Evolutionary conservation across 306 rosid genomes (phyloP), one percentile per base, ranked within the genome.

Genomic region (Malus sylvestris): DNA sequence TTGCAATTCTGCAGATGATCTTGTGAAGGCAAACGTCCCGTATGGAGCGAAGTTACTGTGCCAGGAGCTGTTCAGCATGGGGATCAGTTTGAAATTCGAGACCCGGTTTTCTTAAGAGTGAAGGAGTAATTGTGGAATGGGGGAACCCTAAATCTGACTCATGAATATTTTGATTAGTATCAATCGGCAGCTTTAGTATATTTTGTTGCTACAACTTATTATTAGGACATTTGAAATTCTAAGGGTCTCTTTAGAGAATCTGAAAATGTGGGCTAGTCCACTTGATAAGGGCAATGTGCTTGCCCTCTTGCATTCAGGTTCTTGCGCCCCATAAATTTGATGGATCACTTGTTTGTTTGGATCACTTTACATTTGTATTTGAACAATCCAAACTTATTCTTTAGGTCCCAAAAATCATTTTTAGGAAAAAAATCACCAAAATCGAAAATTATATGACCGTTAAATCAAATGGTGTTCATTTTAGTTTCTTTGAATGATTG

Each of bases 1-100:
- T 53, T 96, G 99, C 66, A 83, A 87, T 40, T 88, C 99, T 3
- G 90, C 76, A 0, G 99, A 96, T 27, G 93, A 92, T 72, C 91
- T 96, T 4, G 90, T 91, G 6, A 83, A 80, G 81, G 98, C 88
- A 44, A 81, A 77, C 74, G 96, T 96, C 32, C 99, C 99, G 0
- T 93, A 92, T 73, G 99, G 99, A 57, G 98, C 98, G 15, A 96
- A 96, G 75, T 68, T 92, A 19, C 38, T 96, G 86, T 81, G 85
- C 83, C 99, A 92, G 83, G 99, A 96, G 89, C 98, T 96, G 8
- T 96, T 96, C 77, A 89, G 96, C 90, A 93, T 93, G 99, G 99
- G 98, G n/a, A 96, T 96, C 16, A 87, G 61, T 75, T 88, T 96
- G 15, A 91, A 96, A 81, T 96, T 89, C 74, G 96, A 96, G 76